Conservation (phyloP, 805 yeast species). For the Danielia reshetovae region DNA sequence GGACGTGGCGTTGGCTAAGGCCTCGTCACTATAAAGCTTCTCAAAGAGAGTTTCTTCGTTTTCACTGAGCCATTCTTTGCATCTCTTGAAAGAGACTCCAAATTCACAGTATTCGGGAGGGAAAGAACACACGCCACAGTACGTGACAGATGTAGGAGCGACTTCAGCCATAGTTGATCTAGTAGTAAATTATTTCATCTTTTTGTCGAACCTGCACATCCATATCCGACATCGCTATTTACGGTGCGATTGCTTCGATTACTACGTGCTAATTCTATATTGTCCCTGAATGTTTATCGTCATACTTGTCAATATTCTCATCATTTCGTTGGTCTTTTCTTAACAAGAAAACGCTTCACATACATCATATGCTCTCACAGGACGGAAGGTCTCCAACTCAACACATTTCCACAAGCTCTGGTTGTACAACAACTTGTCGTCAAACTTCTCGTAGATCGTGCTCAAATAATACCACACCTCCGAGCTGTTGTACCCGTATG, state of each 20-base stretch:
- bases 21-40: conserved; percentile 58
- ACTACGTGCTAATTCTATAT: too few relatives aligned
- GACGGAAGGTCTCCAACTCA: conserved; percentile 57
- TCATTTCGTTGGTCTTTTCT: too few relatives aligned
- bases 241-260: too few relatives aligned
- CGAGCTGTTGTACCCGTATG: conserved; percentile 34
- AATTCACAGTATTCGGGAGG: conserved; percentile 96
- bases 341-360: conserved; percentile 20
- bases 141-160: conserved; percentile 40
- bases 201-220: too few relatives aligned
- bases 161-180: conserved; percentile 30
- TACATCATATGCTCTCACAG: conserved; percentile 42
- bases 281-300: too few relatives aligned
- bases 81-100: conserved; percentile 73
- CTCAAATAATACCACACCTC: conserved; percentile 74
- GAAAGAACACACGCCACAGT: conserved; percentile 76
- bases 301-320: too few relatives aligned
- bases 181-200: too few relatives aligned
- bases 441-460: conserved; percentile 54
- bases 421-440: conserved; percentile 46
- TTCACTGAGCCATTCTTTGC: conserved; percentile 76
- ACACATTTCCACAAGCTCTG: conserved; percentile 59
- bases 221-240: too few relatives aligned
- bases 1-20: conserved; percentile 52
- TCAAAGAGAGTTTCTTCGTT: conserved; percentile 54